Base-by-base conservation (phyloP, 805 yeast genomes). In the Hanseniaspora thailandica region DNA sequence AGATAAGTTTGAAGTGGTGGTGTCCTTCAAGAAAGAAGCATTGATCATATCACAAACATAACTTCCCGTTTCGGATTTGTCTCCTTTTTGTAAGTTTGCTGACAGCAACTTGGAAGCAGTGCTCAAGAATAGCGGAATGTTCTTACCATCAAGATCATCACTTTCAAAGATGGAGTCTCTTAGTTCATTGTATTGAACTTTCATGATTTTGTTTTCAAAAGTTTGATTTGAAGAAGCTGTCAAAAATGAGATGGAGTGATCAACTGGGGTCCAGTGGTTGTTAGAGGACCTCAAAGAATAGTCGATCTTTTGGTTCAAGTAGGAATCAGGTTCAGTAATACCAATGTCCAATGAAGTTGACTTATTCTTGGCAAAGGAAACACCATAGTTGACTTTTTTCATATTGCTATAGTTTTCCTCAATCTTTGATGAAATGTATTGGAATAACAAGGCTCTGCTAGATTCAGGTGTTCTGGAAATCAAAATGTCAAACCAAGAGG, bases 341-440 rank as follows among this genome's bases (percentile, higher is more conserved):
- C 73, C 73, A 19, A 81, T 73, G n/a, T 81, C 68, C 12, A 86
- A 75, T 4, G 76, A 65, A 4, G 93, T 87, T 1, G 95, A 95
- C 81, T 87, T 76, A 58, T 86, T 93, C 55, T 89, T 70, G 0
- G 98, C 97, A 72, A 90, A 86, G 0, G 95, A 82, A 47, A 88
- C 82, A 52, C 97, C 97, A 61, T 76, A 81, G 54, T 84, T 82
- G 20, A 40, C 85, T 75, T 69, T 60, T 65, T 74, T 58, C 64
- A 63, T 57, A 61, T 67, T 57, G 60, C 31, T 59, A 22, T 56
- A 47, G 15, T 45, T 30, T 4, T 33, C 43, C 15, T 34, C 26
- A 19, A 30, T 34, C 19, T 46, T 52, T 5, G 40, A 17, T 12
- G 86, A 74, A 3, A 88, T 77, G 61, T 90, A 93, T 0, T 83